These are phyloP conservation scores for Entamoeba moshkovskii DNA, from an alignment of 208 protist species.

Conservation along the genomic window DNA sequence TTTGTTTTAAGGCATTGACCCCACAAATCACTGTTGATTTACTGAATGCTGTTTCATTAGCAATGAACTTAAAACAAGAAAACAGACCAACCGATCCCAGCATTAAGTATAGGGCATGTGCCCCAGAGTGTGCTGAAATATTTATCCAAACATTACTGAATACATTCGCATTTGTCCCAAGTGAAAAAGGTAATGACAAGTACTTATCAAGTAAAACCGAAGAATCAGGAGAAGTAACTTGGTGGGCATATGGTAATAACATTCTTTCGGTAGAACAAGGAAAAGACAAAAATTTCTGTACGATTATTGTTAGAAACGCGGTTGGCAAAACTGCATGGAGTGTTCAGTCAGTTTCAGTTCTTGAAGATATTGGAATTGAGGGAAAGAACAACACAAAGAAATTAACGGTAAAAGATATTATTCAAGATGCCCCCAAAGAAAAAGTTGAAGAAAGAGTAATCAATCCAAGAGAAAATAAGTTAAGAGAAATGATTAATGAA, in stretches of 20 bases:
- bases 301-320: neutral
- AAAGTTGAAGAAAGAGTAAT: neutral
- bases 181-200: neutral
- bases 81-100: neutral
- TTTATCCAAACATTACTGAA: neutral
- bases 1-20: neutral
- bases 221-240: neutral
- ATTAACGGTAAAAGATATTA: neutral
- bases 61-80: neutral
- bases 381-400: neutral
- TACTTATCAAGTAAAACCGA: neutral
- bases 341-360: neutral
- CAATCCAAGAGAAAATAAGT: neutral
- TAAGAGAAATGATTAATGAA: neutral
- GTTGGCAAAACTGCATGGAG: neutral
- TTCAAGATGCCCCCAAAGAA: neutral
- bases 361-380: neutral
- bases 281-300: neutral
- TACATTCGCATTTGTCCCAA: neutral
- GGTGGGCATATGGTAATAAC: neutral
- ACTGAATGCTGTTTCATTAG: neutral
- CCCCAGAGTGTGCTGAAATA: neutral
- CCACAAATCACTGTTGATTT: neutral
- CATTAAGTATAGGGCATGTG: neutral
- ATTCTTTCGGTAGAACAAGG: neutral